A percentile compares a stretch with the other conserved stretches of the same genome.
Evolutionary conservation across 768 basidiomycete species (phyloP).

Genomic region (Strobilomyces confusus): DNA sequence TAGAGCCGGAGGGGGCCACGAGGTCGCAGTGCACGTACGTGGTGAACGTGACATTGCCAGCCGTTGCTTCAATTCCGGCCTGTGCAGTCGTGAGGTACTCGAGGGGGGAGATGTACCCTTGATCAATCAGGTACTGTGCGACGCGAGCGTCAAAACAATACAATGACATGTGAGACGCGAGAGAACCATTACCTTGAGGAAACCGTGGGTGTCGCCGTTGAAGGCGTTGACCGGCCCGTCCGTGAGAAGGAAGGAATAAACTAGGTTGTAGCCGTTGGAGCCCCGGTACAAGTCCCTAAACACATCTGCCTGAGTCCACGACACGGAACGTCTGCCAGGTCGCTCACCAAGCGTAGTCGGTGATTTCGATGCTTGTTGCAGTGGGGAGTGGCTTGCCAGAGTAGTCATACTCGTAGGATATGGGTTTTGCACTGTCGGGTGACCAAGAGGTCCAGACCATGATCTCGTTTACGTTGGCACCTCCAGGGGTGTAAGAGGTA

Average conservation of each 20-base stretch:
- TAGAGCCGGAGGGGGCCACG: neutral
- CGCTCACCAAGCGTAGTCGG: constrained; percentile 47
- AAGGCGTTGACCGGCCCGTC: constrained; percentile 42
- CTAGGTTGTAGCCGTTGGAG: constrained; percentile 49
- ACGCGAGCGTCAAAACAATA: neutral
- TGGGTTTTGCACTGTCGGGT: constrained; percentile 57
- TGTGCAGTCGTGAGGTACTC: constrained; percentile 59
- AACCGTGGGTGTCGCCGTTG: constrained; percentile 48
- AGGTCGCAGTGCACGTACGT: constrained; percentile 38
- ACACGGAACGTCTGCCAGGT: neutral
- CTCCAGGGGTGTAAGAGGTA: constrained; percentile 49
- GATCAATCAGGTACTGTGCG: constrained; percentile 50
- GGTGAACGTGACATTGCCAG: constrained; percentile 49
- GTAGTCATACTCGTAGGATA: constrained; percentile 45
- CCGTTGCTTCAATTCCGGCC: constrained; percentile 60
- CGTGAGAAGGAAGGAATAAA: constrained; percentile 46
- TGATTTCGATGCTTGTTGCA: constrained; percentile 39
- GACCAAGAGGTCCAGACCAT: constrained; percentile 66
- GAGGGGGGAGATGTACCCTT: constrained; percentile 42
- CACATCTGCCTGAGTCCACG: neutral
- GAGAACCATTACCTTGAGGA: constrained; percentile 41
- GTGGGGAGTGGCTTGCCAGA: constrained; percentile 45
- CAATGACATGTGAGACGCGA: neutral
- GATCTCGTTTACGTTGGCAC: constrained; percentile 43
- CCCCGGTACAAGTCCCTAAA: constrained; percentile 53